Evolutionary conservation across 164 flowering plant genomes (phyloP), one percentile per base, ranked within the genome.

Genomic region (Santalum album): DNA sequence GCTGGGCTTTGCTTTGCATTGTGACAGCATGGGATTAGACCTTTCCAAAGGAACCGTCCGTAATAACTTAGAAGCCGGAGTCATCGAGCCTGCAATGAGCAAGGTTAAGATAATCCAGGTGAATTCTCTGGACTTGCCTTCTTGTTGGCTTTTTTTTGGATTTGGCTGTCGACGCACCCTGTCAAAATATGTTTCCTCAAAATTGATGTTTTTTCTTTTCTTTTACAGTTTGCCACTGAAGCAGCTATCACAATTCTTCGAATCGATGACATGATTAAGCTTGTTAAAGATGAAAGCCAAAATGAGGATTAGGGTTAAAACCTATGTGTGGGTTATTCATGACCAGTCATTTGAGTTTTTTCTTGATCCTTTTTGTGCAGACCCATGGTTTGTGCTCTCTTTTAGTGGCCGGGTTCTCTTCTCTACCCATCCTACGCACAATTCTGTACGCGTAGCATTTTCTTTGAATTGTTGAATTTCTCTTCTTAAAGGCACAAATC

Each of bases 11-110:
- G 34, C 4, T n/a, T 18, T 14, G 43, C n/a, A 49, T 56, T 34
- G 12, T 57, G 79, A 70, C 80, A 94, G 99, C 82, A 90, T 84
- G 96, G 99, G 97, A 29, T 67, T 94, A 6, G 97, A 94, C 66
- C 86, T 94, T 53, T 53, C 59, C 21, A 87, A 86, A 55, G 99
- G 97, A 49, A 57, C 66, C 6, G 55, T 86, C 36, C 79, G 97
- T 5, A 87, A 94, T 77, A 94, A 94, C 65, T 69, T 90, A 20
- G 97, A 90, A 69, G 99, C 96, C 14, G 97, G 99, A 64, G 87
- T 94, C 47, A 85, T 94, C 38, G 99, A 94, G 67, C 99, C 99
- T 65, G 90, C 99, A 45, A 94, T 94, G 97, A 90, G 99, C 84
- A 94, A 94, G 79, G 88, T 94, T 62, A 94, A 94, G 81, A 94